Evolutionary conservation across 192 early-diverging fungal species (phyloP).

Genomic region (Podila verticillata): DNA sequence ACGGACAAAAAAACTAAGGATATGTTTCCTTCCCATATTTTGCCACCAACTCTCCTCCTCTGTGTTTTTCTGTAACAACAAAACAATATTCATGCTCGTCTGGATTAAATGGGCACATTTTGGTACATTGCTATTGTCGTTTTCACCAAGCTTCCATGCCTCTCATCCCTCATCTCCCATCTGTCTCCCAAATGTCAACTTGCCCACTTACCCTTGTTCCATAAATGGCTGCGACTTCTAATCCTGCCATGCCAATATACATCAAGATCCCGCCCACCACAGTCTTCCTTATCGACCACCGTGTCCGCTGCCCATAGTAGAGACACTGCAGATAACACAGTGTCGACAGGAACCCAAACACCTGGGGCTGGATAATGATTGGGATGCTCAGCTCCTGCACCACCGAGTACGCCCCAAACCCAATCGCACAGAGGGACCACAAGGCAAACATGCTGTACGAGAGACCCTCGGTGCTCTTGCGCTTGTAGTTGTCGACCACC

Average conservation of each 20-base stretch:
- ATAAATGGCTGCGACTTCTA: slow-evolving; percentile 22
- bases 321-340: slow-evolving; percentile 52
- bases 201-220: slow-evolving; percentile 28
- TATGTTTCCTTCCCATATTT: neutral
- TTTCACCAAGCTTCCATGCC: neutral
- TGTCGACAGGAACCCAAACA: slow-evolving; percentile 53
- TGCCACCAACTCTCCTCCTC: neutral
- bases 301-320: slow-evolving; percentile 30
- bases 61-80: too few species aligned
- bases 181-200: neutral
- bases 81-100: too few species aligned
- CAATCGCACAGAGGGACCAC: slow-evolving; percentile 47
- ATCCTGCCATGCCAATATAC: slow-evolving; percentile 1
- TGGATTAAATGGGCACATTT: too few species aligned
- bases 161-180: neutral
- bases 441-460: slow-evolving; percentile 52
- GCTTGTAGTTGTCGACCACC: slow-evolving; percentile 54
- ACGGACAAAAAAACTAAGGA: neutral
- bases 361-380: slow-evolving; percentile 56
- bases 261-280: neutral
- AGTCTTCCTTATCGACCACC: slow-evolving; percentile 4
- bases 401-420: slow-evolving; percentile 56
- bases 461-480: slow-evolving; percentile 51
- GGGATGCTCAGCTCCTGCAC: slow-evolving; percentile 54
- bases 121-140: neutral